Conservation (phyloP, 1,139 yeast genomes). For the Candida gigantensis region DNA sequence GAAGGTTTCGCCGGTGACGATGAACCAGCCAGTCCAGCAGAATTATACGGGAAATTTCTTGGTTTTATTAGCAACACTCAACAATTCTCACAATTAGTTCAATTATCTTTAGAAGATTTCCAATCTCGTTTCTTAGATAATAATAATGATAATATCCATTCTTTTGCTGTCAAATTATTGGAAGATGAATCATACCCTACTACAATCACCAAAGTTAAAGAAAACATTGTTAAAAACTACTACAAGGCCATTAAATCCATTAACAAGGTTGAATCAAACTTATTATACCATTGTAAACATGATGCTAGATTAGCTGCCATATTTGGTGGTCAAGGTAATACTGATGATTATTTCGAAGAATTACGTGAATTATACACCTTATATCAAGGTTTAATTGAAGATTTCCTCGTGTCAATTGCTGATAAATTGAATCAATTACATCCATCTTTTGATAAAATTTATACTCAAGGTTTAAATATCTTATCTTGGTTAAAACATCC, state of each 20-base stretch:
- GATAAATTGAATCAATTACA: conserved; percentile 67
- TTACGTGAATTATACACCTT: conserved; percentile 79
- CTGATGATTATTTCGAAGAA: conserved; percentile 97
- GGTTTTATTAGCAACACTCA: conserved; percentile 73
- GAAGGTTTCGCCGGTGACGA: conserved; percentile 85
- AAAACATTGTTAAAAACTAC: conserved; percentile 67
- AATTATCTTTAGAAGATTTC: conserved; percentile 75
- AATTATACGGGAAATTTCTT: conserved; percentile 79
- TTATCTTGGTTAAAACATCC: conserved; percentile 83
- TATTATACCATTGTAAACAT: conserved; percentile 41
- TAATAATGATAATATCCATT: conserved; percentile 66
- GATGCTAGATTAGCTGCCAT: conserved; percentile 73
- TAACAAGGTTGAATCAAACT: conserved; percentile 45
- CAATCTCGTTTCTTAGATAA: conserved; percentile 72
- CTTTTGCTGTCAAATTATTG: conserved; percentile 76
- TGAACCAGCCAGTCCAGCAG: conserved; percentile 88
- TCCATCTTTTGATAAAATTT: conserved; percentile 80
- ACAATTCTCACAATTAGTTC: conserved; percentile 69
- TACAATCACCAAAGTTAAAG: conserved; percentile 67
- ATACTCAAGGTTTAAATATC: conserved; percentile 91
- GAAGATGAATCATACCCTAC: conserved; percentile 57
- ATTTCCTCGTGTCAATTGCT: conserved; percentile 71
- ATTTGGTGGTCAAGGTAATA: conserved; percentile 99
- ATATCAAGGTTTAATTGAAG: conserved; percentile 77
- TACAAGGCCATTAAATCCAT: conserved; percentile 62